These are phyloP conservation scores for Vitis labrusca DNA, from an alignment of 164 flowering plant genomes.

Conservation along the genomic window DNA sequence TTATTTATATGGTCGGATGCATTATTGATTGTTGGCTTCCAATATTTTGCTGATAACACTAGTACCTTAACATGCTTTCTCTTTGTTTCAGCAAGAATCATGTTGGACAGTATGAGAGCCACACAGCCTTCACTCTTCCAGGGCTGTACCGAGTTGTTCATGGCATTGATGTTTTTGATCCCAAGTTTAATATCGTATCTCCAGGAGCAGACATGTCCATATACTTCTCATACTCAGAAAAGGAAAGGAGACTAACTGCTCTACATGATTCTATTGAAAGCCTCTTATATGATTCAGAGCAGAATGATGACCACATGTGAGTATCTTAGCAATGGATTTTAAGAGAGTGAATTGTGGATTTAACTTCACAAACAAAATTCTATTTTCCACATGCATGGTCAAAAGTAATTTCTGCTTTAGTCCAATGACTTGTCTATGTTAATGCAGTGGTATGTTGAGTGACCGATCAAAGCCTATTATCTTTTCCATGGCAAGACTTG, in stretches of 20 bases:
- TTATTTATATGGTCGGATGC: background rate
- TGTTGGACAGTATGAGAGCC: slow-evolving; percentile 97
- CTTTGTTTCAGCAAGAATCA: slow-evolving; percentile 69
- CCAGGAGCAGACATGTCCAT: slow-evolving; percentile 95
- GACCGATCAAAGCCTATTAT: slow-evolving; percentile 88
- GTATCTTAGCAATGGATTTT: slow-evolving; percentile 16
- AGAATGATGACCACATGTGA: slow-evolving; percentile 81
- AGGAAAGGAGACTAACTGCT: slow-evolving; percentile 71
- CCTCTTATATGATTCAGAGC: slow-evolving; percentile 73
- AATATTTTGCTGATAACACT: too few relatives aligned
- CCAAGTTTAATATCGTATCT: slow-evolving; percentile 97
- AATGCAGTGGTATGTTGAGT: slow-evolving; percentile 64
- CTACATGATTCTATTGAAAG: slow-evolving; percentile 75
- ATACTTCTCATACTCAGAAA: slow-evolving; percentile 74
- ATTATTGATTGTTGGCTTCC: background rate
- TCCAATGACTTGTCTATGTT: background rate
- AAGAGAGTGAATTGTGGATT: too few relatives aligned
- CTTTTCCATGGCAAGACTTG: slow-evolving; percentile 98
- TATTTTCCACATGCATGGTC: too few relatives aligned
- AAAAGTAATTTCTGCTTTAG: too few relatives aligned
- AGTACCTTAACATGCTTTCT: background rate
- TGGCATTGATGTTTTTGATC: slow-evolving; percentile 97
- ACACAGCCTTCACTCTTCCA: slow-evolving; percentile 86
- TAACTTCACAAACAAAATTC: too few relatives aligned
- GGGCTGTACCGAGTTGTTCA: slow-evolving; percentile 92